A percentile compares a stretch with the other conserved stretches of the same genome.
Evolutionary conservation across 225 moss, liverwort and hornwort species (phyloP).

Genomic region (Thuidium tamariscinum): DNA sequence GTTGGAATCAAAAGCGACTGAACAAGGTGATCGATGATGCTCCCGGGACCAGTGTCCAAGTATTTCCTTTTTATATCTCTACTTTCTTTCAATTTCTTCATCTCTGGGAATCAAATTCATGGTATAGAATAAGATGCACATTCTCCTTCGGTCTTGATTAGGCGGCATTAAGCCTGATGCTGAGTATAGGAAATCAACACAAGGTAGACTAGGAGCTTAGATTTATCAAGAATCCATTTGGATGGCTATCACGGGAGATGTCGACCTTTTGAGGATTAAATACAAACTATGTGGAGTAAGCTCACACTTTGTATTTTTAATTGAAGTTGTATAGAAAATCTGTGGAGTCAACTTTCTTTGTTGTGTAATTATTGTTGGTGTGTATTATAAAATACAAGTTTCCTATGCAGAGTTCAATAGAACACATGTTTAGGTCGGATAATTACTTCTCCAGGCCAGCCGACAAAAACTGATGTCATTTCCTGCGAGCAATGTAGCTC

Average conservation of each 20-base stretch:
- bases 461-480: not conserved
- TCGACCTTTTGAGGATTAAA: not conserved
- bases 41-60: not conserved
- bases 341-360: not conserved
- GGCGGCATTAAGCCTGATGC: not conserved
- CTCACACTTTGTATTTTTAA: no score
- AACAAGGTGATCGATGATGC: not conserved
- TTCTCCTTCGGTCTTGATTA: not conserved
- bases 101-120: not conserved
- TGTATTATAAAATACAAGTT: not conserved
- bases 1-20: not conserved
- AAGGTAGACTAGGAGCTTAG: accelerated
- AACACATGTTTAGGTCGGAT: not conserved
- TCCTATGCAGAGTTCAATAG: not conserved
- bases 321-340: not conserved
- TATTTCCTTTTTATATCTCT: not conserved
- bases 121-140: not conserved
- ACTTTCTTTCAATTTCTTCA: not conserved
- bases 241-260: not conserved
- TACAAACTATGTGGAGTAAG: no score
- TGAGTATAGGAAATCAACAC: not conserved
- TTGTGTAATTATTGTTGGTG: not conserved
- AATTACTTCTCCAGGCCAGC: not conserved
- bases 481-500: not conserved
- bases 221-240: not conserved